Conservation (phyloP, 345 rosid genomes). For the Bruguiera sexangula region DNA sequence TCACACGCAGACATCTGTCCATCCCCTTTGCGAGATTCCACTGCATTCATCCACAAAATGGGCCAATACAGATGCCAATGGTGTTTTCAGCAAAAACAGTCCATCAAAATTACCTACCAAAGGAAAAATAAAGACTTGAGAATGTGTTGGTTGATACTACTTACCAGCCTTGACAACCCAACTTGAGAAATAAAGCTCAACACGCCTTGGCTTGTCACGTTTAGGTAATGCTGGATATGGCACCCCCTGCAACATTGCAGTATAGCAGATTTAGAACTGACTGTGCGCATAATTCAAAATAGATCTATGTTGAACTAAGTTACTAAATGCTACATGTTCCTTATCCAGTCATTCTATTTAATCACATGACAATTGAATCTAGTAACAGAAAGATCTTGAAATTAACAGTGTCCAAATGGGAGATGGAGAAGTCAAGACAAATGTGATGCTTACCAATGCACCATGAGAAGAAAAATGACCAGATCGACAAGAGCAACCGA, state of each 20-base stretch:
- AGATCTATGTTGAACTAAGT: neutral
- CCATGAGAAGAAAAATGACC: neutral
- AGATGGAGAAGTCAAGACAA: neutral
- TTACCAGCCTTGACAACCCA: constrained; percentile 88
- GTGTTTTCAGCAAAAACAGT: neutral
- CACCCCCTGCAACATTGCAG: constrained; percentile 50
- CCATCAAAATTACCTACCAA: neutral
- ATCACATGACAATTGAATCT: neutral
- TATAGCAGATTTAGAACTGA: constrained; percentile 3
- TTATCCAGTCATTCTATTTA: neutral
- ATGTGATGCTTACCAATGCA: neutral
- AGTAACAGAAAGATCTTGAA: neutral
- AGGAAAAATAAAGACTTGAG: neutral
- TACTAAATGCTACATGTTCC: neutral
- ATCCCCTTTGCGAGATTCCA: constrained; percentile 84
- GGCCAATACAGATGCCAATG: constrained; percentile 2
- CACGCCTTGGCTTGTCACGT: constrained; percentile 91
- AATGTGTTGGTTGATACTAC: constrained; percentile 6
- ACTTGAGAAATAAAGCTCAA: constrained; percentile 82
- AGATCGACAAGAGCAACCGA: neutral
- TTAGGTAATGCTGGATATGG: constrained; percentile 57
- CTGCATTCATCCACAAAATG: constrained; percentile 37
- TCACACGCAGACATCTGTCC: constrained; percentile 81
- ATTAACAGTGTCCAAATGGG: neutral
- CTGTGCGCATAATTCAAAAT: neutral